Evolutionary conservation across 108 stramenopile species (phyloP).

Genomic region (Schizochytrium sp.): DNA sequence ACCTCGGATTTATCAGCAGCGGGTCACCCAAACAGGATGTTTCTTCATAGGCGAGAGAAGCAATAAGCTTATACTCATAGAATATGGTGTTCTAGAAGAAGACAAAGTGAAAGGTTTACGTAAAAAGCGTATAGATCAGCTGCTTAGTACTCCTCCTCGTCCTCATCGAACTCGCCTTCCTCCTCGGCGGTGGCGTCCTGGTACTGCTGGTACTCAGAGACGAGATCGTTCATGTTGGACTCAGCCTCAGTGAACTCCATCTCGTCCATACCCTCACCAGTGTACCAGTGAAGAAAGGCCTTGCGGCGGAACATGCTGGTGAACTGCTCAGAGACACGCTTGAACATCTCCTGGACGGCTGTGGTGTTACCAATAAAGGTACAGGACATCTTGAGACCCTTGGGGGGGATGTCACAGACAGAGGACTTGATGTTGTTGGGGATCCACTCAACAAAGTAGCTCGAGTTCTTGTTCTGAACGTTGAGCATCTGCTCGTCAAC

Average conservation of each 20-base stretch:
- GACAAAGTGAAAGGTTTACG: no score
- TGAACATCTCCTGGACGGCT: conserved; percentile 72
- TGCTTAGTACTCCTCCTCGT: conserved; percentile 66
- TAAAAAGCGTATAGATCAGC: no score
- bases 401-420: conserved; percentile 68
- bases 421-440: conserved; percentile 69
- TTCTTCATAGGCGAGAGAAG: no score
- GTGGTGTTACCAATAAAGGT: conserved; percentile 75
- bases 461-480: conserved; percentile 38
- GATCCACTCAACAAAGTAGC: conserved; percentile 66
- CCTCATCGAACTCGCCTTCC: conserved; percentile 79
- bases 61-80: no score
- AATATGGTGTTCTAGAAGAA: no score
- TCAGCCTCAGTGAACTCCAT: conserved; percentile 79
- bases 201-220: conserved; percentile 82
- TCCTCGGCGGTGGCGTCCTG: conserved; percentile 90
- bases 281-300: conserved; percentile 76
- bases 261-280: conserved; percentile 78
- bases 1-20: no score
- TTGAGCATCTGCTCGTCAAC: conserved; percentile 96
- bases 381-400: conserved; percentile 72
- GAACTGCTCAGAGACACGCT: conserved; percentile 74
- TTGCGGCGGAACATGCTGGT: conserved; percentile 76
- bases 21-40: no score
- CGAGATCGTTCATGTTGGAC: conserved; percentile 79